A percentile compares a stretch with the other conserved stretches of the same genome.
Evolutionary conservation across 1,284 basidiomycete genomes (phyloP).

Genomic region (Ceratobasidium sp.): DNA sequence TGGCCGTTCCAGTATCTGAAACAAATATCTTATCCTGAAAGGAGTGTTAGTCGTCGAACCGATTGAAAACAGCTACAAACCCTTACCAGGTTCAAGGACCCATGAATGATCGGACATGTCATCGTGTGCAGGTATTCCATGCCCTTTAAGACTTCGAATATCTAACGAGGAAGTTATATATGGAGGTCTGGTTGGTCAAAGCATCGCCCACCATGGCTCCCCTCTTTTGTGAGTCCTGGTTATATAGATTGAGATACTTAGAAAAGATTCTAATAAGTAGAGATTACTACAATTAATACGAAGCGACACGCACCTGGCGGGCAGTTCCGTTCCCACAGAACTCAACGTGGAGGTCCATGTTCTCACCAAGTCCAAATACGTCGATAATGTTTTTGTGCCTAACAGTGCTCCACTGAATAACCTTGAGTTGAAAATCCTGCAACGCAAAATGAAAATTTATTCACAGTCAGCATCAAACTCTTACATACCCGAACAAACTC

Average conservation of each 20-base stretch:
- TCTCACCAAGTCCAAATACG: background rate
- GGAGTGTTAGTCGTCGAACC: background rate
- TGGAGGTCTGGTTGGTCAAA: background rate
- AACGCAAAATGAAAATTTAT: too few species aligned
- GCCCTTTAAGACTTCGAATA: background rate
- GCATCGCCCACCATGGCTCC: background rate
- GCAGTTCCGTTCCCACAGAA: constrained; percentile 13
- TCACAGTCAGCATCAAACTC: too few species aligned
- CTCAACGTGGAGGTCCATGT: background rate
- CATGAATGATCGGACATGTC: background rate
- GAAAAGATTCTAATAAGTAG: too few species aligned
- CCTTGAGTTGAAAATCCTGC: background rate
- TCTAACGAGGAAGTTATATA: background rate
- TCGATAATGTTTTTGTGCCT: background rate
- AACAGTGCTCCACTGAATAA: background rate
- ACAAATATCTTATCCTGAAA: constrained; percentile 20
- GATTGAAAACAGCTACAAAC: background rate
- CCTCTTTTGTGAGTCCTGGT: background rate
- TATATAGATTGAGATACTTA: background rate
- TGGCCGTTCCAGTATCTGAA: background rate
- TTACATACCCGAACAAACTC: background rate
- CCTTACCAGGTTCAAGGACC: background rate
- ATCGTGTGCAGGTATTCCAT: constrained; percentile 3
- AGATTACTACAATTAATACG: background rate
- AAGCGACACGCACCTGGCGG: background rate